Percentiles rank a stretch among this genome's conserved stretches.
Conservation (phyloP, 2,329 filamentous ascomycete species). For the Penicillium polonicum region DNA sequence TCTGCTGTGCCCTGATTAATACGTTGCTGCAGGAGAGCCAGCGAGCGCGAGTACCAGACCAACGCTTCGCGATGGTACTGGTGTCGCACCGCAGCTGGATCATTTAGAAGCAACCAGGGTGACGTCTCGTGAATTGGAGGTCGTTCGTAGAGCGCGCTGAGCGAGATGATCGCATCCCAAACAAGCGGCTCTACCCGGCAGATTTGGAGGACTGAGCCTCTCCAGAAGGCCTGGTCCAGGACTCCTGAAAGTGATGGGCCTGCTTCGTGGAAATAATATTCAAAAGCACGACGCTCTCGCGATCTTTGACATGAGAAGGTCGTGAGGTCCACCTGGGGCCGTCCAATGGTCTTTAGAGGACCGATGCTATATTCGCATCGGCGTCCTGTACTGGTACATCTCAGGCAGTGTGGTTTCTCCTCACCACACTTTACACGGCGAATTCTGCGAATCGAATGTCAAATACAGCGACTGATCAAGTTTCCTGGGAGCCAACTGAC, state of each 20-base stretch:
- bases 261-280: slow-evolving; percentile 27
- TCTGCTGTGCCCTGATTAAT: slow-evolving; percentile 17
- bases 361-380: slow-evolving; percentile 13
- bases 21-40: slow-evolving; percentile 16
- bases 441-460: slow-evolving; percentile 2
- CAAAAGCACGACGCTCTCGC: slow-evolving; percentile 30
- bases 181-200: slow-evolving; percentile 27
- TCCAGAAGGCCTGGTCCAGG: slow-evolving; percentile 30
- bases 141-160: slow-evolving; percentile 28
- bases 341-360: not conserved
- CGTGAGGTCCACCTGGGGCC: not conserved
- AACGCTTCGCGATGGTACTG: slow-evolving; percentile 16
- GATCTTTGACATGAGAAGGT: not conserved
- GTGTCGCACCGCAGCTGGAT: slow-evolving; percentile 12
- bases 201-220: slow-evolving; percentile 26
- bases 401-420: slow-evolving; percentile 19
- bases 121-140: slow-evolving; percentile 17
- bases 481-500: slow-evolving; percentile 9
- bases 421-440: slow-evolving; percentile 19
- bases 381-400: slow-evolving; percentile 20
- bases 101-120: slow-evolving; percentile 11
- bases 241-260: slow-evolving; percentile 26
- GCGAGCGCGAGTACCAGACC: slow-evolving; percentile 22
- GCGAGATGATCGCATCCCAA: slow-evolving; percentile 31
- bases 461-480: not conserved